A percentile compares a stretch with the other conserved stretches of the same genome.
Evolutionary conservation across 257 asterid species (phyloP).

Genomic region (Ajuga chamaepitys): DNA sequence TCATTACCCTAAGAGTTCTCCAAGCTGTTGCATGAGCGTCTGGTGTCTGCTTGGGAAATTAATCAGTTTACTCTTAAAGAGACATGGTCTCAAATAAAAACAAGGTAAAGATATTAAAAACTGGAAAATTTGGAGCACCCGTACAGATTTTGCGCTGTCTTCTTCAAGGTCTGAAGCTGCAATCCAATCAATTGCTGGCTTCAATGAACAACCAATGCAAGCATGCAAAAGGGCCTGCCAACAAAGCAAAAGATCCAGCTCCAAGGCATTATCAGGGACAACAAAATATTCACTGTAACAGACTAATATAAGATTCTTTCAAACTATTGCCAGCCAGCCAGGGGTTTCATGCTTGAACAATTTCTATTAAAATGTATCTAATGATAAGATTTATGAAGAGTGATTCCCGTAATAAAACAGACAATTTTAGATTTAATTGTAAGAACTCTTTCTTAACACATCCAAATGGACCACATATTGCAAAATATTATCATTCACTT

Average conservation of each 20-base stretch:
- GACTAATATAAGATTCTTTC: not conserved
- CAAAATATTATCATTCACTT: not conserved
- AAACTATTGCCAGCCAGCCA: not conserved
- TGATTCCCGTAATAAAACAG: not conserved
- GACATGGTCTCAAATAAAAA: conserved; percentile 6
- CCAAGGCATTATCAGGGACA: not conserved
- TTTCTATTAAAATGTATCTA: not conserved
- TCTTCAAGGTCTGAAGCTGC: conserved; percentile 99
- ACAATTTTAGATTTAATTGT: not conserved
- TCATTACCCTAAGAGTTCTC: conserved; percentile 65
- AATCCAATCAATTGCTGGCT: conserved; percentile 88
- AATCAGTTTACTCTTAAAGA: conserved; percentile 2
- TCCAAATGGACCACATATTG: not conserved
- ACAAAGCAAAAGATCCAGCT: conserved; percentile 7
- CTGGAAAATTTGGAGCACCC: not conserved
- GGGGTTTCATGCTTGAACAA: not conserved
- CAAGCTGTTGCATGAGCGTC: conserved; percentile 81
- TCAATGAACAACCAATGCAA: conserved; percentile 75
- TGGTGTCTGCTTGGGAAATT: conserved; percentile 55
- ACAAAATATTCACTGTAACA: not conserved
- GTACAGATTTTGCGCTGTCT: conserved; percentile 61
- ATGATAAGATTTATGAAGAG: not conserved
- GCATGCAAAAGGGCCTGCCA: conserved; percentile 94
- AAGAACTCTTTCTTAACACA: not conserved
- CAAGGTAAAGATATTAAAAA: not conserved